These are phyloP conservation scores for Gossypium gossypioides DNA, from an alignment of 441 rosid species.

Conservation along the genomic window DNA sequence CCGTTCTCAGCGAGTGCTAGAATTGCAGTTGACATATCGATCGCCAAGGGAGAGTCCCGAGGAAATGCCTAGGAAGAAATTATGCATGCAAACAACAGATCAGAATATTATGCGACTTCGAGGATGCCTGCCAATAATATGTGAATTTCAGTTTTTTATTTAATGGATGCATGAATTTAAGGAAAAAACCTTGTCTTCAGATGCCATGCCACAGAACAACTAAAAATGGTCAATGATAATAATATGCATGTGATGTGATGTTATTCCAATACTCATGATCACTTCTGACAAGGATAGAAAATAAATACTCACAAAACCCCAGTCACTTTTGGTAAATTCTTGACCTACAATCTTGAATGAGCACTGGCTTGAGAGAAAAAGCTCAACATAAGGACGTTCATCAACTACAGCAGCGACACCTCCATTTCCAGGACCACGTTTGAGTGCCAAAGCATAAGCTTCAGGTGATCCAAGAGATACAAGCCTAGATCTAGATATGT, in stretches of 20 bases:
- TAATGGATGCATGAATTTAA: neutral
- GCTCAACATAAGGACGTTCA: constrained; percentile 66
- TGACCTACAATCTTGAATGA: constrained; percentile 63
- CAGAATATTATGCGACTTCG: neutral
- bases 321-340: constrained; percentile 77
- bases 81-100: neutral
- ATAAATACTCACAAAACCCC: constrained; percentile 76
- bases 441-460: constrained; percentile 55
- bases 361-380: constrained; percentile 69
- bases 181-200: neutral
- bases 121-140: neutral
- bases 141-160: neutral
- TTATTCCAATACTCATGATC: neutral
- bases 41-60: constrained; percentile 72
- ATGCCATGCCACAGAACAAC: neutral
- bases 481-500: constrained; percentile 62
- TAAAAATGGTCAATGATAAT: neutral
- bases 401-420: constrained; percentile 88
- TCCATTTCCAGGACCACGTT: constrained; percentile 55
- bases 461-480: constrained; percentile 66
- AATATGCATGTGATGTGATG: neutral
- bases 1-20: constrained; percentile 72
- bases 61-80: constrained; percentile 55
- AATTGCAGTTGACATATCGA: constrained; percentile 76
- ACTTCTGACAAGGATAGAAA: neutral